Percentiles rank a stretch among this genome's conserved stretches.
Conservation (phyloP, 352 stramenopile genomes). For the Globisporangium nunn region DNA sequence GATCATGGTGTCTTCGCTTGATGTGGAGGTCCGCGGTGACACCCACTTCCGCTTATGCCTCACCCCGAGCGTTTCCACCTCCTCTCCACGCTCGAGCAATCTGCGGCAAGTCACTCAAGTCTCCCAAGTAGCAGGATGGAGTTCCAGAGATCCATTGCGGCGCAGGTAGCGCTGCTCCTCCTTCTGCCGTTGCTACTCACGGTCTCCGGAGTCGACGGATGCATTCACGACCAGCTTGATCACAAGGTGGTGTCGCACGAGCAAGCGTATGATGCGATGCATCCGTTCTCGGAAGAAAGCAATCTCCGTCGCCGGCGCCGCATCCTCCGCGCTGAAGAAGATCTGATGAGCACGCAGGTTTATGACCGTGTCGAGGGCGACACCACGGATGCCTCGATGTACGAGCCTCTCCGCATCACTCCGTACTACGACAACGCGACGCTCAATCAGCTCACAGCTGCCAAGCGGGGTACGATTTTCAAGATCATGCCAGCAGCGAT, state of each 20-base stretch:
- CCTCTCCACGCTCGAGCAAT: not conserved
- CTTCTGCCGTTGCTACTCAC: slow-evolving; percentile 2
- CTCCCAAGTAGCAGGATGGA: not conserved
- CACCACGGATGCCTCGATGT: slow-evolving; percentile 13
- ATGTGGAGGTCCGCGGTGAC: too few species aligned
- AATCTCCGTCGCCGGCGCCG: not conserved
- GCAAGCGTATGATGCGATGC: slow-evolving; percentile 10
- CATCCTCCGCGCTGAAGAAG: slow-evolving; percentile 6
- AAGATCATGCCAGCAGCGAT: slow-evolving; percentile 67
- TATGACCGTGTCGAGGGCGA: slow-evolving; percentile 35
- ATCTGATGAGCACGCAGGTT: slow-evolving; percentile 18
- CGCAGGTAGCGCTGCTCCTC: not conserved
- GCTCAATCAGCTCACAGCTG: slow-evolving; percentile 25
- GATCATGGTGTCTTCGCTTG: not conserved
- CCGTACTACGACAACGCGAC: slow-evolving; percentile 54
- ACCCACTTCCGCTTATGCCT: slow-evolving; percentile 1
- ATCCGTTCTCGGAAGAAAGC: slow-evolving; percentile 12
- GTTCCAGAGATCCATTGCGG: not conserved
- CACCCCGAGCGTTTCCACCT: not conserved
- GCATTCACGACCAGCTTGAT: slow-evolving; percentile 21
- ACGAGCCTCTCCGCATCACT: slow-evolving; percentile 54
- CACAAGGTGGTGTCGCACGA: slow-evolving; percentile 15
- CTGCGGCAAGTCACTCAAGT: not conserved
- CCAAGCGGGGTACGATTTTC: slow-evolving; percentile 32
- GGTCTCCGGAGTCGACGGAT: slow-evolving; percentile 1